A percentile compares a stretch with the other conserved stretches of the same genome.
Evolutionary conservation across 1,139 yeast species (phyloP).

Genomic region (Yamadazyma dushanensis): DNA sequence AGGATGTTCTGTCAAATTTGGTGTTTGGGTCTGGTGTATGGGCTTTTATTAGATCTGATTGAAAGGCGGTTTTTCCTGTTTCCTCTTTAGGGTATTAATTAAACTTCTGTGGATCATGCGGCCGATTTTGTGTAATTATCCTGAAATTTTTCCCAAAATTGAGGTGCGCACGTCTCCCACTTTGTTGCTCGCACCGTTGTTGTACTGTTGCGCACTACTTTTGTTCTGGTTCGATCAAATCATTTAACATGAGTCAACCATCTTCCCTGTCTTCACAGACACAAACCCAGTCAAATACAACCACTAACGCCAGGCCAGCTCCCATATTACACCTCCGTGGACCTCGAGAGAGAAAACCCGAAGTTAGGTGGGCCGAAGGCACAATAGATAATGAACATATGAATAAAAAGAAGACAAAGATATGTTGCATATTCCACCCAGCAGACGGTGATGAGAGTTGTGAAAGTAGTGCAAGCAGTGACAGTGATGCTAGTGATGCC

Average conservation of each 20-base stretch:
- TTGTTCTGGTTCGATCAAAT: not conserved
- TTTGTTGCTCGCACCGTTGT: too few relatives aligned
- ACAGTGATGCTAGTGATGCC: conserved; percentile 41
- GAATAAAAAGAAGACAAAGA: conserved; percentile 84
- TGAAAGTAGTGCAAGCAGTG: conserved; percentile 22
- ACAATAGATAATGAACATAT: conserved; percentile 87
- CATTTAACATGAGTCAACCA: not conserved
- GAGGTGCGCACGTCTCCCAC: too few relatives aligned
- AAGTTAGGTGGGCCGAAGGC: conserved; percentile 81
- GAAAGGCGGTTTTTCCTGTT: too few relatives aligned
- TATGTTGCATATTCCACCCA: conserved; percentile 95
- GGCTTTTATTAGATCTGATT: too few relatives aligned
- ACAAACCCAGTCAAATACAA: conserved; percentile 1
- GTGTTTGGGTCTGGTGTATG: too few relatives aligned
- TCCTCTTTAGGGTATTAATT: too few relatives aligned
- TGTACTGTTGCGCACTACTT: not conserved
- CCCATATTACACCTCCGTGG: conserved; percentile 13
- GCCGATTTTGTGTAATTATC: too few relatives aligned
- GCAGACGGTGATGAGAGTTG: conserved; percentile 66
- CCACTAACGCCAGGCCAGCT: not conserved
- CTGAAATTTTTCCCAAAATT: too few relatives aligned
- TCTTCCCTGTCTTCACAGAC: not conserved
- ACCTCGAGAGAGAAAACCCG: conserved; percentile 29
- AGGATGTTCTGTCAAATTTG: too few relatives aligned
- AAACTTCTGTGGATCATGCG: too few relatives aligned